Evolutionary conservation across 2,329 filamentous ascomycete genomes (phyloP).

Genomic region (Cladosporium oxysporum): DNA sequence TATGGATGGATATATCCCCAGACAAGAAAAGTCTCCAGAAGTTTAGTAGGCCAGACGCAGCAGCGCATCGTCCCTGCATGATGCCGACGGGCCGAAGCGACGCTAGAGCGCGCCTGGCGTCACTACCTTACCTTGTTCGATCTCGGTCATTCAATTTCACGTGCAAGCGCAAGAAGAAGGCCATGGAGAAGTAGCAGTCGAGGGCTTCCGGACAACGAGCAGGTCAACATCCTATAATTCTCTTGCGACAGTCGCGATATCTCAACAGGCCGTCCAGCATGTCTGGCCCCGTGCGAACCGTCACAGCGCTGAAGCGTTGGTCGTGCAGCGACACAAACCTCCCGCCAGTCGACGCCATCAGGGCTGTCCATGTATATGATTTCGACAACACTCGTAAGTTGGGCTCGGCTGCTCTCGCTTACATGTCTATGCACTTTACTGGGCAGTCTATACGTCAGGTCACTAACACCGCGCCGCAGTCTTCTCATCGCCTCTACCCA

Average conservation of each 20-base stretch:
- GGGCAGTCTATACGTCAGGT: neutral
- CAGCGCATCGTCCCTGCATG: neutral
- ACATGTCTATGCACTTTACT: constrained; percentile 1
- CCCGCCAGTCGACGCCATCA: constrained; percentile 70
- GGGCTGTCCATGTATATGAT: constrained; percentile 87
- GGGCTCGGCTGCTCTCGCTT: neutral
- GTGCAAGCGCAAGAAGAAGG: neutral
- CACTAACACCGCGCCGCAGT: constrained; percentile 53
- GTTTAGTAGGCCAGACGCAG: neutral
- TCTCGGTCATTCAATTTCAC: constrained; percentile 7
- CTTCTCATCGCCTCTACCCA: constrained; percentile 88
- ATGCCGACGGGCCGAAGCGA: constrained; percentile 11
- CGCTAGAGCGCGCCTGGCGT: constrained; percentile 9
- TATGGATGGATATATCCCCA: neutral
- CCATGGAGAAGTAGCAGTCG: neutral
- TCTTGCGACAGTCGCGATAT: neutral
- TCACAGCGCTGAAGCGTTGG: constrained; percentile 81
- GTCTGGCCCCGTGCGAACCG: constrained; percentile 47
- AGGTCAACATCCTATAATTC: neutral
- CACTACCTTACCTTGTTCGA: constrained; percentile 2
- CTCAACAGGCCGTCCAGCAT: constrained; percentile 11
- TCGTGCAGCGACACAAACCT: constrained; percentile 73
- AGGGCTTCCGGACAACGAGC: neutral
- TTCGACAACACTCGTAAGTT: constrained; percentile 89
- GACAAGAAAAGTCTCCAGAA: constrained; percentile 19